Conservation (phyloP, 805 yeast species). For the Ogataea paradorogensis region DNA sequence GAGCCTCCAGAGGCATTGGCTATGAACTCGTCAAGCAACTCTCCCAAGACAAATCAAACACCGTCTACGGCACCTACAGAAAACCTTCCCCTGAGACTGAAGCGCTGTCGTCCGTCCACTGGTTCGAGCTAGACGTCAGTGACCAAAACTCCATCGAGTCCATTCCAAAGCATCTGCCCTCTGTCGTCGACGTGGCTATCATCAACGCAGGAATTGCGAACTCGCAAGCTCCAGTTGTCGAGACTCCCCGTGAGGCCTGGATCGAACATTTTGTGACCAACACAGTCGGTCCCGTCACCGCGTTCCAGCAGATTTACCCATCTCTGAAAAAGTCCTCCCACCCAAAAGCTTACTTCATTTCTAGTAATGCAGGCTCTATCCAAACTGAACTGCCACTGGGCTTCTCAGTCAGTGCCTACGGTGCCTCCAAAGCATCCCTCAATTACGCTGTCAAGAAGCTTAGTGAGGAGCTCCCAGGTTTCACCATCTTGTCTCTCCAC, state of each 20-base stretch:
- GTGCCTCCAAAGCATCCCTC: slow-evolving; percentile 37
- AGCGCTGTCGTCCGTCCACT: slow-evolving; percentile 14
- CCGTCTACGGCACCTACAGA: slow-evolving; percentile 23
- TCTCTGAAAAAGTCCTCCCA: slow-evolving; percentile 19
- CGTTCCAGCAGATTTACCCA: slow-evolving; percentile 31
- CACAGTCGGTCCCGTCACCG: slow-evolving; percentile 33
- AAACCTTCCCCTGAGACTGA: slow-evolving; percentile 13
- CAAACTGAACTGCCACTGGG: slow-evolving; percentile 26
- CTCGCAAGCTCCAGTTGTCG: background rate
- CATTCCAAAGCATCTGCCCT: slow-evolving; percentile 15
- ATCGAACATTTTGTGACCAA: slow-evolving; percentile 18
- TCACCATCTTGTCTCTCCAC: slow-evolving; percentile 15
- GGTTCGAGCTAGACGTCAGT: slow-evolving; percentile 24
- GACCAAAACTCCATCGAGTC: slow-evolving; percentile 19
- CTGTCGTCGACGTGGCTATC: slow-evolving; percentile 34
- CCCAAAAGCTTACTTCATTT: slow-evolving; percentile 30
- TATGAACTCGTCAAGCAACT: slow-evolving; percentile 31
- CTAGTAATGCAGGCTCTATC: slow-evolving; percentile 31
- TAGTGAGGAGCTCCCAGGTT: slow-evolving; percentile 25
- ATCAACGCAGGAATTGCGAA: slow-evolving; percentile 32
- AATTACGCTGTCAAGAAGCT: slow-evolving; percentile 30
- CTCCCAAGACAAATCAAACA: slow-evolving; percentile 18
- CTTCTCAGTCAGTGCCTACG: slow-evolving; percentile 26
- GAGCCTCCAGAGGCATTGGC: slow-evolving; percentile 45
- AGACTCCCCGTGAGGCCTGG: background rate